Base-by-base conservation (phyloP, 1,284 basidiomycete species). In the Sporisorium iseilematis-ciliati region DNA sequence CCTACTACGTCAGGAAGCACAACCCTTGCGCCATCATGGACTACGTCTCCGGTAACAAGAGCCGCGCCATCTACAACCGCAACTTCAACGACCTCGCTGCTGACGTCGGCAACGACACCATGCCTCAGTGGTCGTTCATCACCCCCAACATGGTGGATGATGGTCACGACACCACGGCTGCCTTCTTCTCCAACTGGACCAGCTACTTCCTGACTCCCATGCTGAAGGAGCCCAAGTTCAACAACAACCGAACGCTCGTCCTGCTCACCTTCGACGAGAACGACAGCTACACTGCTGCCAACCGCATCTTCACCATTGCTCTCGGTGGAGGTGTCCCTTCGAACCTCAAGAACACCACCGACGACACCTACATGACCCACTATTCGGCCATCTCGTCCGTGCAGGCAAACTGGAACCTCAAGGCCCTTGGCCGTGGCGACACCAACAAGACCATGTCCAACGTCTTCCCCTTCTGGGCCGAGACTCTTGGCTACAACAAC, bases 121-220 rank as follows among this genome's bases (percentile, higher is more conserved):
- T 91, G 26, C 88, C 90, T 8, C 90, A 91, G 75, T 91, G 65
- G 89, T 81, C 86, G 31, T 91, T 89, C 79, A 85, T 91, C 57
- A 91, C 91, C 0, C 91, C 91, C n/a, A 91, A 91, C 83, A 81
- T 90, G 56, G 87, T 88, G 31, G 86, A 88, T 82, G 89, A 90
- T 76, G 89, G 86, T 0, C 79, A 91, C 75, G 91, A 92, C 82
- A 91, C 90, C 8, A 87, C 87, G 26, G 46, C 62, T 87, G 20
- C 89, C 89, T 18, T 88, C 74, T 85, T 87, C 29, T 86, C 85
- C 12, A 78, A 85, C 23, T 91, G 88, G 88, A 84, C 90, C 31
- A 73, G 84, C 45, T 89, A 86, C 79, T 92, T 88, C 87, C 86
- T 91, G 38, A 55, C 87, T 12, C 89, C 90, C 0, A 81, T 91